Evolutionary conservation across 1,284 basidiomycete species (phyloP), one percentile per base, ranked within the genome.

Genomic region (Pseudozyma sp.): DNA sequence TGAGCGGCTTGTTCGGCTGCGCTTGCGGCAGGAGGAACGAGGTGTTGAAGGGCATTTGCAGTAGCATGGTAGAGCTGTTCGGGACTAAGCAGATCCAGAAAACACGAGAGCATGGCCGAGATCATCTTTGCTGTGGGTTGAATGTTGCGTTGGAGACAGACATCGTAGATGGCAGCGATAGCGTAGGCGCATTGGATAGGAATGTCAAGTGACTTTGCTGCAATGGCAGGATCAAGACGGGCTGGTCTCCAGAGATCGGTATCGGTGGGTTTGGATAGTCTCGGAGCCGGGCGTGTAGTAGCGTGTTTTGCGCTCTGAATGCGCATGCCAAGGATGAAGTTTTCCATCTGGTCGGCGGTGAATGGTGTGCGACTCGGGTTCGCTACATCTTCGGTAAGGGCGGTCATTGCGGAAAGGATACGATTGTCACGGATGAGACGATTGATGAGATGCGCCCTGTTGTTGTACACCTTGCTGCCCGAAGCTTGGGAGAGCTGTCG

Each of bases 391-490:
- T 44, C 54, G 5, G 30, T 31, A n/a, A 70, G 65, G 4, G 64
- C 64, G 11, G 68, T 40, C 72, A 75, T 75, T 7, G 63, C 72
- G 5, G 72, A 75, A 5, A 75, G 46, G 24, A 75, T 68, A 50
- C 72, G 67, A 16, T 67, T 63, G 46, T 39, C 37, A 6, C 59
- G 45, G 42, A 75, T 61, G 17, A 75, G 45, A 16, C 72, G 63
- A 8, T 64, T 17, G 47, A 70, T 70, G 43, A 75, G 34, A 11
- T 24, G 50, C 7, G 54, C 35, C n/a, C 64, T 39, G 49, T 57
- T 59, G 33, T 44, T 30, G 19, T 49, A 46, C 0, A 54, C 29
- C 43, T 55, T 61, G 31, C 24, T 44, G 10, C 45, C 35, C 11
- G 14, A 33, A 1, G 44, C 46, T 30, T 65, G 37, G 19, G 50